phyloP scores from a whole-genome alignment of 345 rosid genomes.

The Dipteronia dyeriana region DNA sequence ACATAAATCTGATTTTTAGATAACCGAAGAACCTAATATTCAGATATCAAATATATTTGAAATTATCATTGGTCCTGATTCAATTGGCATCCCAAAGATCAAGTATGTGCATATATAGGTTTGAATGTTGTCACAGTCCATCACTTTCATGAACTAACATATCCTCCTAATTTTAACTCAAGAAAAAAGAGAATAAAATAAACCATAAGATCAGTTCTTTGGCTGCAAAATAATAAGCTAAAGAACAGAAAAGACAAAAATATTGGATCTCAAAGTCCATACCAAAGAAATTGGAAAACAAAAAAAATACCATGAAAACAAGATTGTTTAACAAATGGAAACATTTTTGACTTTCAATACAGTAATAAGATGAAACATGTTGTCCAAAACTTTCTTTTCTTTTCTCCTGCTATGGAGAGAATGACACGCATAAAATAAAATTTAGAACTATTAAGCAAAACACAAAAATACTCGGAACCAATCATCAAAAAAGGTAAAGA shows the following conservation, averaged over 20 bases:
- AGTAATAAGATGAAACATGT: background rate
- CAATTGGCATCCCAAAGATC: background rate
- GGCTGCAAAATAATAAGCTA: background rate
- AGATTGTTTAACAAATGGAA: background rate
- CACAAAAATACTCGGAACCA: background rate
- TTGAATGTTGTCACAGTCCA: too few species aligned
- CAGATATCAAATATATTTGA: constrained; percentile 6
- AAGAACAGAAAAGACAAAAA: background rate
- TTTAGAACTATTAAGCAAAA: background rate
- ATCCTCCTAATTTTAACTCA: background rate
- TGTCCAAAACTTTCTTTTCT: background rate
- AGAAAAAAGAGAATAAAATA: background rate
- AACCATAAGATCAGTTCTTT: background rate
- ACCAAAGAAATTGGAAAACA: background rate
- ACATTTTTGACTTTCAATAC: background rate
- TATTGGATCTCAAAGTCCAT: background rate
- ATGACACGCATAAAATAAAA: background rate
- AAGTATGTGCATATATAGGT: background rate
- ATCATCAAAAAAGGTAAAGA: background rate
- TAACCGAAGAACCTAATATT: background rate
- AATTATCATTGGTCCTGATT: background rate
- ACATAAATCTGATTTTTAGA: constrained; percentile 15
- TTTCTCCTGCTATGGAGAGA: background rate
- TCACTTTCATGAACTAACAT: background rate
- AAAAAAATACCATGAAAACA: background rate